Base-by-base conservation (phyloP, 495 filamentous ascomycete genomes). In the Durotheca rogersii region DNA sequence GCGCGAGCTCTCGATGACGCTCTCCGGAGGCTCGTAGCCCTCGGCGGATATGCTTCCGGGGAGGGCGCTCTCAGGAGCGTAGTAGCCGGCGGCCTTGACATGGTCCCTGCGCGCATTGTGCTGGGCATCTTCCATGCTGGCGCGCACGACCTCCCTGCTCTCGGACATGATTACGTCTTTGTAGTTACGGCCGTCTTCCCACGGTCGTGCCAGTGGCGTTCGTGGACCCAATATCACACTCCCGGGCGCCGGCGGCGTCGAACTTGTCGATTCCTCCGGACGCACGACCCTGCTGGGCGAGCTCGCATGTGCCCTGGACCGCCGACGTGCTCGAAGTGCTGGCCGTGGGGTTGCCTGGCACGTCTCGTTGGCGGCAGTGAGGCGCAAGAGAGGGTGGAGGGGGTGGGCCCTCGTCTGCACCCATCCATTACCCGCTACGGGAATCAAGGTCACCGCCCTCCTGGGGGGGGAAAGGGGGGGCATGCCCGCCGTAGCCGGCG, bases 391-490 rank as follows among this genome's bases (percentile, higher is more conserved):
- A 18, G 12, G 46, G 15, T 15, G 20, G n/a, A n/a, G n/a, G n/a
- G n/a, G n/a, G n/a, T n/a, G n/a, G n/a, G n/a, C n/a, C n/a, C n/a
- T n/a, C n/a, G n/a, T n/a, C n/a, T n/a, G n/a, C n/a, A n/a, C n/a
- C n/a, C n/a, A n/a, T n/a, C n/a, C 23, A 7, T 14, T 49, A 74
- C 71, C 64, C 54, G 17, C 68, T 67, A 15, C 53, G 62, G 6
- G 62, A 61, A 51, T 72, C 70, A 4, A 67, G 19, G 7, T 57
- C 58, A 0, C 71, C 71, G n/a, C 70, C 70, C 38, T 74, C 69
- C 23, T 64, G 56, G 14, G 57, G 60, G 9, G 71, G 68, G 20
- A 72, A 56, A 14, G 57, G 60, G 9, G 71, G 68, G 20, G 71
- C 70, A 6, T 61, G 55, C 27, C 61, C 66, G 61, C 70, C 56